Percentiles rank a stretch among this genome's conserved stretches.
Evolutionary conservation across 306 rosid genomes (phyloP).

Genomic region (Casuarina glauca): DNA sequence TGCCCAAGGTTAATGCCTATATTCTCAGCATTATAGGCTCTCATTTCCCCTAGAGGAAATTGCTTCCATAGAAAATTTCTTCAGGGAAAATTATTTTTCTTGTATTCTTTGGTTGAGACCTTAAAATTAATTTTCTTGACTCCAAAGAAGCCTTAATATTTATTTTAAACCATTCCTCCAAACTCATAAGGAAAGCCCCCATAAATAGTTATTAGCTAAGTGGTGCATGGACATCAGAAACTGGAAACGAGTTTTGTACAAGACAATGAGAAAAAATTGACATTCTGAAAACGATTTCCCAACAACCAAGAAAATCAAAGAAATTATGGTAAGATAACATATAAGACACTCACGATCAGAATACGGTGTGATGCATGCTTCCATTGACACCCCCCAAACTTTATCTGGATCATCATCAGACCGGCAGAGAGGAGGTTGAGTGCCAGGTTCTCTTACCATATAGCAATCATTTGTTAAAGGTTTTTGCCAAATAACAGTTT

Average conservation of each 20-base stretch:
- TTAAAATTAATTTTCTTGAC: too few species aligned
- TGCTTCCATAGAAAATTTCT: too few species aligned
- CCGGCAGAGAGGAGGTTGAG: slow-evolving; percentile 86
- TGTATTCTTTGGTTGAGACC: too few species aligned
- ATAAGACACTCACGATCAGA: slow-evolving; percentile 64
- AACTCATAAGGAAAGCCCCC: neutral
- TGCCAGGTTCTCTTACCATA: slow-evolving; percentile 70
- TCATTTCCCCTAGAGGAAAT: too few species aligned
- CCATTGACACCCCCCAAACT: slow-evolving; percentile 85
- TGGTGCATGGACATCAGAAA: neutral
- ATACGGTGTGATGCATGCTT: slow-evolving; percentile 82
- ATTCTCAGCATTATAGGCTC: too few species aligned
- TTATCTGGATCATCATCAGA: slow-evolving; percentile 86
- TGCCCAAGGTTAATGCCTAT: too few species aligned
- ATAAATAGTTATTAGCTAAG: neutral
- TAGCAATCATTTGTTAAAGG: slow-evolving; percentile 89
- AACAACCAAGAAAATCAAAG: slow-evolving; percentile 18
- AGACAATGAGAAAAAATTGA: neutral
- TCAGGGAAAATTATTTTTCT: too few species aligned
- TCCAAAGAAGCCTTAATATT: too few species aligned
- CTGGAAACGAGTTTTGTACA: neutral
- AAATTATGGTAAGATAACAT: slow-evolving; percentile 30
- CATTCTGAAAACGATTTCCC: neutral
- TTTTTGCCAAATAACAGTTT: slow-evolving; percentile 97
- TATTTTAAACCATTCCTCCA: too few species aligned